These are phyloP conservation scores for Suillus decipiens DNA, from an alignment of 768 basidiomycete species.

Conservation along the genomic window DNA sequence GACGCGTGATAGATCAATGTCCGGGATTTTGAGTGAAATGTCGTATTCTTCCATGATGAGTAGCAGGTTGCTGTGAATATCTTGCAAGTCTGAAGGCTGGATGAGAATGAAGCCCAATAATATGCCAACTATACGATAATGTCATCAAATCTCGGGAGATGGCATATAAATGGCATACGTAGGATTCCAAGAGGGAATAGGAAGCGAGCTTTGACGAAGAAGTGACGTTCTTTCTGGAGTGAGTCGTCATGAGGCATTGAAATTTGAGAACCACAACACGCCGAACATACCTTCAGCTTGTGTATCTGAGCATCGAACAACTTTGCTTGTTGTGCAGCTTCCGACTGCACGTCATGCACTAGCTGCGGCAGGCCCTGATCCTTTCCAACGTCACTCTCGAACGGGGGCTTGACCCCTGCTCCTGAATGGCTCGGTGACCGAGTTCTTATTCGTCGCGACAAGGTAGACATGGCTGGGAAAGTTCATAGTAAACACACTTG, in stretches of 20 bases:
- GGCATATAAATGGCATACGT: slow-evolving; percentile 39
- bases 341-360: slow-evolving; percentile 20
- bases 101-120: slow-evolving; percentile 65
- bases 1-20: slow-evolving; percentile 65
- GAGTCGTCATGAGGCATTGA: not conserved
- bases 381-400: slow-evolving; percentile 8
- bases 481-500: not conserved
- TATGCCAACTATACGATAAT: slow-evolving; percentile 53
- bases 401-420: slow-evolving; percentile 12
- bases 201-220: slow-evolving; percentile 44
- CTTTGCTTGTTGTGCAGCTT: slow-evolving; percentile 27
- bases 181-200: slow-evolving; percentile 75
- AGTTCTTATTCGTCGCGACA: slow-evolving; percentile 34
- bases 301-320: slow-evolving; percentile 28
- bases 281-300: slow-evolving; percentile 23
- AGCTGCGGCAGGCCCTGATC: slow-evolving; percentile 6
- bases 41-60: slow-evolving; percentile 74
- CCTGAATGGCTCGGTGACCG: slow-evolving; percentile 21
- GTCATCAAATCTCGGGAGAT: slow-evolving; percentile 7
- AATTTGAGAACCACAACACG: not conserved
- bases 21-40: slow-evolving; percentile 60
- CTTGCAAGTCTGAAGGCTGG: slow-evolving; percentile 65
- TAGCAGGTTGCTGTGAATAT: slow-evolving; percentile 66
- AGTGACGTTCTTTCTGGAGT: slow-evolving; percentile 17
- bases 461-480: slow-evolving; percentile 14